These are phyloP conservation scores for Tagetes patula DNA, from an alignment of 129 eudicot species.

Conservation along the genomic window DNA sequence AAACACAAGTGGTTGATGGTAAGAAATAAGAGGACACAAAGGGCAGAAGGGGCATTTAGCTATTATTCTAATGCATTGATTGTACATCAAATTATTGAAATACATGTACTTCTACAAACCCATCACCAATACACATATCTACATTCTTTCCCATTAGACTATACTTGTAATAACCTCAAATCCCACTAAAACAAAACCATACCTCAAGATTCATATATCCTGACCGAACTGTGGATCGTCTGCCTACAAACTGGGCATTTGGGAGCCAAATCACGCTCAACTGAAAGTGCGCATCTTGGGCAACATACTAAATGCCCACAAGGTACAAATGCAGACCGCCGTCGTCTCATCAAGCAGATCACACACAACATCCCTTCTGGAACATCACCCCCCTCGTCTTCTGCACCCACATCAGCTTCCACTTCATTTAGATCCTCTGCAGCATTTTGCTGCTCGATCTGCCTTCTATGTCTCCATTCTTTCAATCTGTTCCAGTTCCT, in stretches of 20 bases:
- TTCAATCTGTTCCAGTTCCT: constrained; percentile 84
- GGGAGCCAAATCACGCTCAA: constrained; percentile 68
- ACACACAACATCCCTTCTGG: constrained; percentile 84
- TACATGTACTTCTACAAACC: constrained; percentile 3
- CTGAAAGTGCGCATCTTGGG: constrained; percentile 67
- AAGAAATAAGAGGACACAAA: not conserved
- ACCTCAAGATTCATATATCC: constrained; percentile 73
- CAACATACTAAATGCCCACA: constrained; percentile 93
- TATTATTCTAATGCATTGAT: not conserved
- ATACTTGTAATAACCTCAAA: constrained; percentile 7
- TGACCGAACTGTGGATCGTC: constrained; percentile 55
- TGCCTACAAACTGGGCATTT: constrained; percentile 95
- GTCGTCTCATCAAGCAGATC: constrained; percentile 68
- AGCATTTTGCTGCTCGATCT: constrained; percentile 39
- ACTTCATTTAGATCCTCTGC: constrained; percentile 28
- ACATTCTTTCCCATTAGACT: not conserved
- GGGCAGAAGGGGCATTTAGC: not conserved
- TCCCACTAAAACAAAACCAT: constrained; percentile 1
- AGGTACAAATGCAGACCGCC: constrained; percentile 79
- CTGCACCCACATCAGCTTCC: constrained; percentile 39
- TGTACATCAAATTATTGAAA: not conserved
- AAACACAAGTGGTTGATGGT: no score
- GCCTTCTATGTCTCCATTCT: constrained; percentile 61
- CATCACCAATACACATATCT: constrained; percentile 18
- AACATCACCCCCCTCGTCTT: constrained; percentile 57